Evolutionary conservation across 352 stramenopile genomes (phyloP).

Genomic region (Pythium sp.): DNA sequence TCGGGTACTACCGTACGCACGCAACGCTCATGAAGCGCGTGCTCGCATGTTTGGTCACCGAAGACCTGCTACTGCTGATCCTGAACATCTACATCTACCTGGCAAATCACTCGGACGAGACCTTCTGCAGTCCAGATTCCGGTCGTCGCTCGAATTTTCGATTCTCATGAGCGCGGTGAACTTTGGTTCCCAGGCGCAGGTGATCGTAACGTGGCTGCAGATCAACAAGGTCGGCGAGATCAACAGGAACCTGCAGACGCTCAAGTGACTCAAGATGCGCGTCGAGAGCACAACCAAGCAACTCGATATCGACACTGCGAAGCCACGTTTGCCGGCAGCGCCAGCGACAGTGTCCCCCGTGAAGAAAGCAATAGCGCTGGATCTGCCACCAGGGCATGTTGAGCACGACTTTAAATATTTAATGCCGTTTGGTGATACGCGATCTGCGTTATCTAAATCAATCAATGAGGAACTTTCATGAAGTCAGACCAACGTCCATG

Average conservation of each 20-base stretch:
- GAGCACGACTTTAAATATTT: background rate
- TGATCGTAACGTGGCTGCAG: constrained; percentile 19
- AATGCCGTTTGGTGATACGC: no score
- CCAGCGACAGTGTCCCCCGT: background rate
- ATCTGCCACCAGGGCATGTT: background rate
- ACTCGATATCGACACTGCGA: background rate
- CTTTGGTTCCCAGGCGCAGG: constrained; percentile 22
- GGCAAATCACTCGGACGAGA: constrained; percentile 14
- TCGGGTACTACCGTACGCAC: constrained; percentile 18
- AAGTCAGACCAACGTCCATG: no score
- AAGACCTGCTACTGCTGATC: constrained; percentile 22
- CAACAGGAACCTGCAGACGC: constrained; percentile 5
- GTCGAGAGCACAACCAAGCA: background rate
- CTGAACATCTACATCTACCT: constrained; percentile 26
- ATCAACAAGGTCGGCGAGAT: constrained; percentile 20
- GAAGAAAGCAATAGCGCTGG: background rate
- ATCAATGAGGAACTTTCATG: no score
- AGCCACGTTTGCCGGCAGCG: no score
- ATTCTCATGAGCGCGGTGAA: constrained; percentile 22
- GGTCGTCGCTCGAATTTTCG: constrained; percentile 24
- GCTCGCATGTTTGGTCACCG: constrained; percentile 17
- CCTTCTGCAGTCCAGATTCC: constrained; percentile 17
- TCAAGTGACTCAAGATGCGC: background rate
- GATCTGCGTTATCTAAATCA: no score
- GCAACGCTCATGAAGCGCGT: constrained; percentile 25